Evolutionary conservation across 2,329 filamentous ascomycete genomes (phyloP).

Genomic region (Pseudocercospora macadamiae): DNA sequence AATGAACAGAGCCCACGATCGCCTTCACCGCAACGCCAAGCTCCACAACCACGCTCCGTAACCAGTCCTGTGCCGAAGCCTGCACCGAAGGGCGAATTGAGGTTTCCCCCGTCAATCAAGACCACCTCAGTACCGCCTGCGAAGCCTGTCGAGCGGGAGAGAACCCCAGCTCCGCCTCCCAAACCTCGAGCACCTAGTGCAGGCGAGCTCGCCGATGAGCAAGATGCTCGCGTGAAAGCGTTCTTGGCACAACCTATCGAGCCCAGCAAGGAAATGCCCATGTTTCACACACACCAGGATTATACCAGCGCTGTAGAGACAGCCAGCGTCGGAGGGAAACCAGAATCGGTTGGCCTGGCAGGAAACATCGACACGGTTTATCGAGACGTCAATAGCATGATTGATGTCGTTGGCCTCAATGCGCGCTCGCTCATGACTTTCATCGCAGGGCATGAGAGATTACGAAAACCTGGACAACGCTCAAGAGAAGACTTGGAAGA

Average conservation of each 20-base stretch:
- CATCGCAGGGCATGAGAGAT: conserved; percentile 67
- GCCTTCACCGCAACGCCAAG: conserved; percentile 61
- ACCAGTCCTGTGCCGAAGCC: conserved; percentile 47
- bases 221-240: conserved; percentile 68
- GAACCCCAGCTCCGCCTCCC: conserved; percentile 32
- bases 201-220: conserved; percentile 64
- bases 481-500: conserved; percentile 63
- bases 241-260: conserved; percentile 64
- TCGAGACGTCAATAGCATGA: conserved; percentile 88
- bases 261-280: conserved; percentile 65
- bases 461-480: conserved; percentile 55
- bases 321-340: conserved; percentile 49
- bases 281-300: conserved; percentile 64
- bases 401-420: conserved; percentile 89
- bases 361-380: too few relatives aligned
- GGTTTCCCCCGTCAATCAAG: conserved; percentile 33
- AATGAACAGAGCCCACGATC: conserved; percentile 62
- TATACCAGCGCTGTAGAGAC: conserved; percentile 46
- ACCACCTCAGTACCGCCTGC: conserved; percentile 37
- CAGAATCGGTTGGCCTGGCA: too few relatives aligned
- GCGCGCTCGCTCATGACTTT: conserved; percentile 65
- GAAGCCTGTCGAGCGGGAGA: conserved; percentile 33
- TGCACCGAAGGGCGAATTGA: conserved; percentile 15
- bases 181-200: conserved; percentile 45
- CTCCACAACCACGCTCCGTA: conserved; percentile 53